A percentile compares a stretch with the other conserved stretches of the same genome.
phyloP scores from a whole-genome alignment of 805 yeast genomes.

The Blastobotrys terrestris region DNA sequence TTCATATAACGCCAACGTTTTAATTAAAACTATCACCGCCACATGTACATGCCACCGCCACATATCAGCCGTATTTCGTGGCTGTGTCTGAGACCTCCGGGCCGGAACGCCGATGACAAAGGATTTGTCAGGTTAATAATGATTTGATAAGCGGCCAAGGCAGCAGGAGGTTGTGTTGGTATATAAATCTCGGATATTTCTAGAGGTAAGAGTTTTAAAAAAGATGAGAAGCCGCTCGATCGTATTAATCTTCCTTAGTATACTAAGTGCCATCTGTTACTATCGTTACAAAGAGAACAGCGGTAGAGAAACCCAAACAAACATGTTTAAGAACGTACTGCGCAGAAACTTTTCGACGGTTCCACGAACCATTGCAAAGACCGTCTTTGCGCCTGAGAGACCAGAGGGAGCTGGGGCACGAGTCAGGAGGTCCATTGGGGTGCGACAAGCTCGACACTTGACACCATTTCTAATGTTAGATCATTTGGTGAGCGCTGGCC shows the following conservation, averaged over 20 bases:
- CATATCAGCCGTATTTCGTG: too few relatives aligned
- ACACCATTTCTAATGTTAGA: constrained; percentile 79
- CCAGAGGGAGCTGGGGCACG: constrained; percentile 86
- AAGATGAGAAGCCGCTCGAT: not conserved
- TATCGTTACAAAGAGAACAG: not conserved
- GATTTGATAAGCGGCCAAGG: too few relatives aligned
- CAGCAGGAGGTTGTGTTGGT: too few relatives aligned
- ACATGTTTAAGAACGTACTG: not conserved
- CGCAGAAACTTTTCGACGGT: not conserved
- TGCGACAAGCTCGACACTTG: constrained; percentile 60
- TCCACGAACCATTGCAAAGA: constrained; percentile 43
- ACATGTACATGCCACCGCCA: too few relatives aligned
- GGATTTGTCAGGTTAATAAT: not conserved
- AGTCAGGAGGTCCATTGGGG: constrained; percentile 77
- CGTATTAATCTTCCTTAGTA: not conserved
- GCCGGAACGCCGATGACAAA: not conserved
- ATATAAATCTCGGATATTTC: too few relatives aligned
- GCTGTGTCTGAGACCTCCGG: too few relatives aligned
- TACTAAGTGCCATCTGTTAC: not conserved
- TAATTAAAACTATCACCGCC: too few relatives aligned
- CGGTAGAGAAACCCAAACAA: not conserved
- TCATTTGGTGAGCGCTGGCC: constrained; percentile 55
- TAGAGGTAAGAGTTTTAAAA: too few relatives aligned
- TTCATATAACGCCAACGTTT: too few relatives aligned
- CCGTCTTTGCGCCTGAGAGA: constrained; percentile 57